A percentile compares a stretch with the other conserved stretches of the same genome.
Evolutionary conservation across 108 stramenopile genomes (phyloP).

Genomic region (Cyclostephanos tholiformis): DNA sequence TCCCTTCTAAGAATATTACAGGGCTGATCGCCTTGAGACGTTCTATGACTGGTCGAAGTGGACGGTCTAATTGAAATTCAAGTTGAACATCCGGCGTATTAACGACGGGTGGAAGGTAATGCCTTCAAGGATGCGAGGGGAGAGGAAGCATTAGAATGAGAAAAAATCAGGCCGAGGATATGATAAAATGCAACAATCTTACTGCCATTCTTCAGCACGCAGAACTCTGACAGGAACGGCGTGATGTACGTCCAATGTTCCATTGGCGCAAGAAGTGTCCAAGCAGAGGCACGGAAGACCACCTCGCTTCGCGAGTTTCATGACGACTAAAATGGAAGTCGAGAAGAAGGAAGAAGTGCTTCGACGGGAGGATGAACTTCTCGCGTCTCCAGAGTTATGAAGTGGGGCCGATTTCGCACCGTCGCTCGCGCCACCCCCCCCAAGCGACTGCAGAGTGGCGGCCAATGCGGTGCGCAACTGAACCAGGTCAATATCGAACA

Average conservation of each 20-base stretch:
- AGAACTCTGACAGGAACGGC: slow-evolving; percentile 84
- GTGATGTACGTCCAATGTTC: slow-evolving; percentile 79
- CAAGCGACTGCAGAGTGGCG: slow-evolving; percentile 56
- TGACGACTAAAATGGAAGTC: slow-evolving; percentile 44
- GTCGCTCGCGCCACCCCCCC: slow-evolving; percentile 28
- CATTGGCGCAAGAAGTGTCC: slow-evolving; percentile 65
- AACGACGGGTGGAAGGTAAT: slow-evolving; percentile 79
- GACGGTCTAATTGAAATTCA: slow-evolving; percentile 67
- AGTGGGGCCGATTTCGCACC: slow-evolving; percentile 27
- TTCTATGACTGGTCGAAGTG: slow-evolving; percentile 75
- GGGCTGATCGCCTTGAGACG: slow-evolving; percentile 68
- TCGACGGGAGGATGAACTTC: slow-evolving; percentile 19
- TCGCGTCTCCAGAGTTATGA: slow-evolving; percentile 41
- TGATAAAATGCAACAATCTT: slow-evolving; percentile 14
- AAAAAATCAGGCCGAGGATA: background rate
- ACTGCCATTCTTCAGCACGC: slow-evolving; percentile 77
- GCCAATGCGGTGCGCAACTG: slow-evolving; percentile 76
- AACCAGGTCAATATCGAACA: slow-evolving; percentile 82
- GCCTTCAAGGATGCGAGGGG: slow-evolving; percentile 19
- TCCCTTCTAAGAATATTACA: slow-evolving; percentile 56
- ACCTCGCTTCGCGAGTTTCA: slow-evolving; percentile 86
- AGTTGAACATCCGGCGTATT: slow-evolving; percentile 73
- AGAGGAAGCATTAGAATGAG: slow-evolving; percentile 1
- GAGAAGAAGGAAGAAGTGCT: slow-evolving; percentile 22
- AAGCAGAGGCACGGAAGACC: slow-evolving; percentile 82